Base-by-base conservation (phyloP, 2,329 filamentous ascomycete genomes). In the Calonectria pauciramosa region DNA sequence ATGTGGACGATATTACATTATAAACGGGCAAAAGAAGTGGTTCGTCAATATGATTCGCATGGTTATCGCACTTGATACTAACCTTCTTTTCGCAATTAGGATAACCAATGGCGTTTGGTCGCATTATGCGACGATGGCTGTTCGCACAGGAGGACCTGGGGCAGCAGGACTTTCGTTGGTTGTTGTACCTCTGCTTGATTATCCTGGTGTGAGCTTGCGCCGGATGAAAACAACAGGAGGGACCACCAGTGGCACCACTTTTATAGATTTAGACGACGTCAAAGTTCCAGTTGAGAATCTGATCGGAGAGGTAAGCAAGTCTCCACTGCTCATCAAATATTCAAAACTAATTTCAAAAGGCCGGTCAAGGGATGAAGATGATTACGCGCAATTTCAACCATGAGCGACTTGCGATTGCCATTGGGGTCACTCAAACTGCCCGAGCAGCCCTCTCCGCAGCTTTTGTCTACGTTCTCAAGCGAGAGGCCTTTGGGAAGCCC, bases 301-400 rank as follows among this genome's bases (percentile, higher is more conserved):
- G 8, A 91, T 96, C 72, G 94, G 94, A 3, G 16, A 70, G 56
- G 68, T 70, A 26, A 51, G 68, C 56, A 0, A 10, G 13, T n/a
- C 13, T 10, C 9, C 38, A 28, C 13, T 3, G 1, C 16, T 41
- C 3, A 41, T 8, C 38, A 11, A 59, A 7, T 11, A 23, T 38
- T 3, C 2, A 36, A 16, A 16, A 36, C 32, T 36, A 23, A 36
- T 38, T 28, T 1, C 13, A 13, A 23, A 78, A 88, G 30, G 93
- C 95, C 82, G 93, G 93, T 16, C 86, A 90, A 80, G 94, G 94
- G 5, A 95, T 95, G 93, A 89, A 87, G 72, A 94, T 94, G 81
- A 90, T 94, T 80, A 94, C 94, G 92, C 93, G 91, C 64, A 94
- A 95, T 85, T 95, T 95, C 89, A 95, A 95, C 85, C 93, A 95